Conservation (phyloP, 2,329 filamentous ascomycete species). For the Alternaria dauci region DNA sequence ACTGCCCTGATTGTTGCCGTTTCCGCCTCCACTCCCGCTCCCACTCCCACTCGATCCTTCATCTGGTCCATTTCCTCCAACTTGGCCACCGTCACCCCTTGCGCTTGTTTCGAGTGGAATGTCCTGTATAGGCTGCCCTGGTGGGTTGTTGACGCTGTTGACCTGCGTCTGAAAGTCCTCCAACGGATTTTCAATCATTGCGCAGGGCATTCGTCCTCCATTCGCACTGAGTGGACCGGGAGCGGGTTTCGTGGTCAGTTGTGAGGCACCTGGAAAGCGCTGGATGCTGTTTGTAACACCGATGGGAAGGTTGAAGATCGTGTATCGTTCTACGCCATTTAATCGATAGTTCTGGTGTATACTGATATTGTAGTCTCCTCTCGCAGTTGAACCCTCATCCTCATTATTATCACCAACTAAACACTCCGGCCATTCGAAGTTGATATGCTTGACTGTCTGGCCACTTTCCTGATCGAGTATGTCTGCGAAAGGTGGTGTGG, state of each 20-base stretch:
- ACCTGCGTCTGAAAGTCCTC: constrained; percentile 34
- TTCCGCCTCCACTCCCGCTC: neutral
- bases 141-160: constrained; percentile 46
- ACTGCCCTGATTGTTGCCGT: constrained; percentile 4
- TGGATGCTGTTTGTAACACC: constrained; percentile 71
- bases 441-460: constrained; percentile 77
- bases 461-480: constrained; percentile 70
- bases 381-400: constrained; percentile 55
- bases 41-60: constrained; percentile 11
- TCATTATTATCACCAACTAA: constrained; percentile 67
- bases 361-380: constrained; percentile 74
- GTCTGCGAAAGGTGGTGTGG: constrained; percentile 63
- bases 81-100: constrained; percentile 38
- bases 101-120: constrained; percentile 36
- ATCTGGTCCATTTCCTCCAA: constrained; percentile 33
- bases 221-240: constrained; percentile 47
- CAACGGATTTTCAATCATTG: constrained; percentile 40
- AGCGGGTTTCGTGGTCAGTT: constrained; percentile 42
- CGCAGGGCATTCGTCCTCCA: constrained; percentile 45
- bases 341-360: constrained; percentile 75
- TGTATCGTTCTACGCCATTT: constrained; percentile 71
- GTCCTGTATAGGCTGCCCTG: constrained; percentile 41
- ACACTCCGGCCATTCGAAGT: constrained; percentile 76
- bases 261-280: constrained; percentile 43
- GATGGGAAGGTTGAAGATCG: constrained; percentile 75